Base-by-base conservation (phyloP, 176 grass and related monocot genomes). In the Hyparrhenia diplandra region DNA sequence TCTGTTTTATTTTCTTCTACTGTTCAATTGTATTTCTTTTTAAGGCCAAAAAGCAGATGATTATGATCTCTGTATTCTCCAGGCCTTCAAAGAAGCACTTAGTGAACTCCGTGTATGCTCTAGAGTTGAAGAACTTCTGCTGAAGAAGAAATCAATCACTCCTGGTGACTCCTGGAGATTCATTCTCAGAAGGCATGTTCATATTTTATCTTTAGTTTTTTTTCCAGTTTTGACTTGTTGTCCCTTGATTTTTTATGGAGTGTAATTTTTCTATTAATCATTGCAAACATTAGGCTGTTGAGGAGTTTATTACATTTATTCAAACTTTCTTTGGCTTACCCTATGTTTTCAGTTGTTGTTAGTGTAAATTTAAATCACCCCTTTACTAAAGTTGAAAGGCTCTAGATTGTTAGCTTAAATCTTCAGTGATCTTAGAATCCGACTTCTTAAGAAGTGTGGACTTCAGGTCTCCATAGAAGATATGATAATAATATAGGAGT, bases 131-230 rank as follows among this genome's bases (percentile, higher is more conserved):
- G 78, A 86, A 24, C 86, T 98, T 79, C 73, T 98, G 72, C 82
- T 98, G 18, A 93, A 88, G 77, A 98, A 95, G 80, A 91, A 93
- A 71, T 93, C 82, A 54, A 95, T 95, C 81, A 87, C 79, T 76
- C 88, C 64, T 84, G 96, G 96, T 14, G 92, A 98, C 68, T 91
- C 92, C 37, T 86, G 66, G 90, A 93, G 36, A 93, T 59, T 54
- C 92, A 95, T 93, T 95, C 89, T 86, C 92, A 95, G 80, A 98
- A 98, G 90, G 96, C 78, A 95, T 76, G 80, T 32, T 80, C 76
- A 4, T 67, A 43, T 76, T 74, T 58, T 83, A 31, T 83, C 2
- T 68, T 76, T 65, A 60, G 42, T 76, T 36, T 13, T 25, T 83
- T 84, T 74, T 7, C 23, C n/a, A n/a, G 6, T 64, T 80, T 79